Base-by-base conservation (phyloP, 2,329 filamentous ascomycete species). In the Penicillium frequentans region DNA sequence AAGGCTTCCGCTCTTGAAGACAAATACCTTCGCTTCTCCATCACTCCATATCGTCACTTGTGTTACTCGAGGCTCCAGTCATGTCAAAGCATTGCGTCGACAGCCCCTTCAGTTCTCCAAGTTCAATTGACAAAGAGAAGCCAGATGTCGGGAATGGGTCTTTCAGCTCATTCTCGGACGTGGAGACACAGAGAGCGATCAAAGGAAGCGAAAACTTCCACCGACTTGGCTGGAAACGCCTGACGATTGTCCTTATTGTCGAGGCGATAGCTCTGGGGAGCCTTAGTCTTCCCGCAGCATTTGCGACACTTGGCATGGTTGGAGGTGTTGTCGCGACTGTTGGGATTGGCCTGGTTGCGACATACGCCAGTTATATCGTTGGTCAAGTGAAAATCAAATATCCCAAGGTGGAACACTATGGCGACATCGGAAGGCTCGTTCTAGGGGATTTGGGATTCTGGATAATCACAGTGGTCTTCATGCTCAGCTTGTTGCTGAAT, bases 271-370 rank as follows among this genome's bases (percentile, higher is more conserved):
- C 55, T 19, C 52, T 58, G 23, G 55, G 55, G 13, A 51, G 51
- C 13, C 43, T 58, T 9, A 48, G 55, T 5, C 47, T 58, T 11
- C 55, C 55, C 5, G 46, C 55, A 48, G 76, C 77, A 8, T 78
- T 79, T 47, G 75, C 76, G 1, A 74, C 69, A 11, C 66, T 79
- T 3, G 77, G 77, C 42, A 78, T 79, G 74, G 71, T 79, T 10
- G 71, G 71, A 11, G 77, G 77, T 53, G 70, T 78, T 21, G 73
- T 79, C 57, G 60, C 75, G 60, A 71, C 68, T n/a, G 64, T 80
- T 5, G 75, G 76, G 35, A 54, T 73, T 6, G 70, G 70, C 9
- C 51, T 72, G 31, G 59, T 76, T 39, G 73, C 75, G 37, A 76
- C 74, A 51, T 76, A 77, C 43, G 55, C 55, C 9, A 49, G 57